A percentile compares a stretch with the other conserved stretches of the same genome.
phyloP scores from a whole-genome alignment of 2,329 filamentous ascomycete genomes.

The Cryphonectria naterciae region DNA sequence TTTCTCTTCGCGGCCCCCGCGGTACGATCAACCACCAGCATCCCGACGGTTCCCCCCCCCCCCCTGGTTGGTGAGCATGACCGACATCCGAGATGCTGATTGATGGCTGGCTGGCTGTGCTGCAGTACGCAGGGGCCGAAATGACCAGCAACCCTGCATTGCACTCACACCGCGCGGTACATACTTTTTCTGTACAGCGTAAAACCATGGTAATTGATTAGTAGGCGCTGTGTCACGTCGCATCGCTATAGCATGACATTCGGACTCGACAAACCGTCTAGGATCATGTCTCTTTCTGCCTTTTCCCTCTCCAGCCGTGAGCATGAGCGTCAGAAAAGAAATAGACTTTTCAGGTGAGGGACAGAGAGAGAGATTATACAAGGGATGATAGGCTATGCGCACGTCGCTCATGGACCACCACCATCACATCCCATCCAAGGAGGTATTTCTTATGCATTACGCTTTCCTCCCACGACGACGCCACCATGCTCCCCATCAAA shows the following conservation, averaged over 20 bases:
- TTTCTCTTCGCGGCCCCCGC: background rate
- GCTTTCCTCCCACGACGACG: background rate
- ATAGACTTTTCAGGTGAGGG: too few relatives aligned
- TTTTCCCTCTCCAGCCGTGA: background rate
- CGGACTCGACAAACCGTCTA: background rate
- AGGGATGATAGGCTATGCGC: background rate
- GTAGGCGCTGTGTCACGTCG: background rate
- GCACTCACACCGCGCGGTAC: background rate
- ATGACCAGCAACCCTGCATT: background rate
- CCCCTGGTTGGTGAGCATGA: background rate
- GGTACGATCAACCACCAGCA: background rate
- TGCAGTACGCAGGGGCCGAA: background rate
- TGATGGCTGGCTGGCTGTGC: background rate
- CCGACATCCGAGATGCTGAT: conserved; percentile 7
- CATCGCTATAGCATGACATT: background rate
- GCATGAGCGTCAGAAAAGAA: too few relatives aligned
- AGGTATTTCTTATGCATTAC: background rate
- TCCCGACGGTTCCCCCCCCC: background rate
- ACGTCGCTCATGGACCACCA: background rate
- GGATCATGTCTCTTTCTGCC: background rate
- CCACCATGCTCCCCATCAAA: background rate
- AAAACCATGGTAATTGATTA: background rate
- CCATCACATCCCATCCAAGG: background rate
- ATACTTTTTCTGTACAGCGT: background rate
- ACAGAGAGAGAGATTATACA: background rate